Base-by-base conservation (phyloP, 2,329 filamentous ascomycete species). In the Fonsecaea multimorphosa region DNA sequence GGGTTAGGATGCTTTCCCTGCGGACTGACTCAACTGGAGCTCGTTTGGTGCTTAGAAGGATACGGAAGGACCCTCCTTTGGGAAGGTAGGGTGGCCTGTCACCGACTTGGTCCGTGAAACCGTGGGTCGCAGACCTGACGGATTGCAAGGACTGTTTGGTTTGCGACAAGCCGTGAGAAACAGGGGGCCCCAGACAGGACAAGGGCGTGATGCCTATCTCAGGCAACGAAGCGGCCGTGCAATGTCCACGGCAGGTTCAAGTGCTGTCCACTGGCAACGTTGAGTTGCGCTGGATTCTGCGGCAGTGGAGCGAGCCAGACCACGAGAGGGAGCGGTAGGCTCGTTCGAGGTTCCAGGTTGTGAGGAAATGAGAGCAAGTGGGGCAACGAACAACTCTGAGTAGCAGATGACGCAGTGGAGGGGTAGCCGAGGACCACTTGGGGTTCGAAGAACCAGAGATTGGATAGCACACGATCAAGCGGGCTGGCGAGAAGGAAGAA, bases 381-480 rank as follows among this genome's bases (percentile, higher is more conserved):
- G 61, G 63, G 66, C 55, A 53, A 27, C 16, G 22, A 54, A 52
- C 29, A 32, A 57, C 49, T 61, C 44, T 54, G 58, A 61, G 24
- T 60, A 46, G 62, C n/a, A 60, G 64, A 69, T 69, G 67, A 69
- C 67, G 67, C 64, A 65, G 54, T 66, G 56, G 67, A 66, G 65
- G 64, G 64, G 58, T 52, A 60, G 22, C 58, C 58, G 29, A 58
- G 56, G 40, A 58, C 56, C 61, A 32, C 27, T 53, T 44, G 27
- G 44, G 58, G 3, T 52, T 53, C 8, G n/a, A 14, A n/a, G 56
- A 38, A 22, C 22, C 46, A 53, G 31, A 64, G 56, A 38, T 56
- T 60, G 58, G 34, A 58, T 49, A 53, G 51, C 57, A 60, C 54
- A 58, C 46, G 62, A 60, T 63, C 53, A 52, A 62, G 34, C 8